phyloP scores from a whole-genome alignment of 257 asterid genomes.

The Jacaranda copaia region DNA sequence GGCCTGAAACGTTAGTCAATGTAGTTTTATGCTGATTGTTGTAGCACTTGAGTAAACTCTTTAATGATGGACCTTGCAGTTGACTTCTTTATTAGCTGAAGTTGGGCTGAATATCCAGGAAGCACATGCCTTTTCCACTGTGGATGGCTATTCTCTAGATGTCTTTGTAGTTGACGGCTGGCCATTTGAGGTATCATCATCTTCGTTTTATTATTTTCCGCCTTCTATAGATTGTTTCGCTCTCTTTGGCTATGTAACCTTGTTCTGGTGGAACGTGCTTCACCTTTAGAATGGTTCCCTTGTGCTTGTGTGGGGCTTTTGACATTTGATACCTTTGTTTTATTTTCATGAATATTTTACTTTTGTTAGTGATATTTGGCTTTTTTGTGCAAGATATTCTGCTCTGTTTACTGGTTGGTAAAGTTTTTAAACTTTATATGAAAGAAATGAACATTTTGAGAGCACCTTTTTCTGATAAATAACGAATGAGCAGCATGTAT shows the following conservation, averaged over 20 bases:
- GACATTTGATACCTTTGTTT: constrained; percentile 25
- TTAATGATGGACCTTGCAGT: constrained; percentile 59
- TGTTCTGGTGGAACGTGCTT: neutral
- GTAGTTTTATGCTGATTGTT: neutral
- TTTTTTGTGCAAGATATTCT: constrained; percentile 4
- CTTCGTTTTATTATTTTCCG: constrained; percentile 19
- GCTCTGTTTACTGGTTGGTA: constrained; percentile 1
- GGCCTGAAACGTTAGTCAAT: neutral
- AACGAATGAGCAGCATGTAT: neutral
- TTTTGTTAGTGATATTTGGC: constrained; percentile 6
- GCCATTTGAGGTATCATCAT: constrained; percentile 78
- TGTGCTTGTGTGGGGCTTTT: neutral
- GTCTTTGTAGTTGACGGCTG: constrained; percentile 99
- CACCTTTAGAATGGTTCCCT: neutral
- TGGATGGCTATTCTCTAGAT: constrained; percentile 93
- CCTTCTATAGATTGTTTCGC: constrained; percentile 11
- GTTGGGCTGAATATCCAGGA: constrained; percentile 96
- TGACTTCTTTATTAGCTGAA: constrained; percentile 92
- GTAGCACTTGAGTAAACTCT: constrained; percentile 37
- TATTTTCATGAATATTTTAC: neutral
- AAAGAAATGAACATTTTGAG: neutral
- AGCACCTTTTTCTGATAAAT: neutral
- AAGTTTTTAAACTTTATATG: neutral
- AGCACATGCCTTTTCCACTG: constrained; percentile 97
- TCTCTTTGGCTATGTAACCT: constrained; percentile 1